phyloP scores from a whole-genome alignment of 495 filamentous ascomycete species.

The Hypoxylon fragiforme region DNA sequence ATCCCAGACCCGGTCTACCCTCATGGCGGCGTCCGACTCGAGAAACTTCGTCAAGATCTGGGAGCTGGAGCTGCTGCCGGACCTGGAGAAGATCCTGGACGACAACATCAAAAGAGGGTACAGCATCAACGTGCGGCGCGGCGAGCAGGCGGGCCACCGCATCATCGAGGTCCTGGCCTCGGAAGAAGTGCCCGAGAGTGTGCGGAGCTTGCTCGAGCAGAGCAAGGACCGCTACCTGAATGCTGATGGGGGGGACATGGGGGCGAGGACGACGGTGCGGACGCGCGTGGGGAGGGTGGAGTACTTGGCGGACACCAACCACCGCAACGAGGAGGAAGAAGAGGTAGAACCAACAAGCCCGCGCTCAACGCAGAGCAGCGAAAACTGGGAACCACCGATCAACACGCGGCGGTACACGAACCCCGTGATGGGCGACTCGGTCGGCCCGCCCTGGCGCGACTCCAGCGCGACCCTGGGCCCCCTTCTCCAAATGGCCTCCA shows the following conservation, averaged over 20 bases:
- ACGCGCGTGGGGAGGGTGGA: background rate
- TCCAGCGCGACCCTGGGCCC: constrained; percentile 10
- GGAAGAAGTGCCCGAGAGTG: background rate
- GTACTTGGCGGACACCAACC: background rate
- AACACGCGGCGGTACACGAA: constrained; percentile 9
- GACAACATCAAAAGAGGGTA: background rate
- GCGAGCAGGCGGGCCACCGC: background rate
- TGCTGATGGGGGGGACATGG: background rate
- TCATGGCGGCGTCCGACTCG: constrained; percentile 2
- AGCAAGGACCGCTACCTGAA: background rate
- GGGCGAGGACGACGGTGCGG: background rate
- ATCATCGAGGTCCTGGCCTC: constrained; percentile 8
- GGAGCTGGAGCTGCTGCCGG: background rate
- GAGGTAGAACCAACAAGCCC: background rate
- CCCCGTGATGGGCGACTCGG: constrained; percentile 12
- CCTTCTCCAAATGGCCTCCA: constrained; percentile 1
- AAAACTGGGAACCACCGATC: background rate
- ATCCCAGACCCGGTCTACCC: background rate
- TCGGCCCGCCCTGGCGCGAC: background rate
- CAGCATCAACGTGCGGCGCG: constrained; percentile 5
- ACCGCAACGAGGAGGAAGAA: too few species aligned
- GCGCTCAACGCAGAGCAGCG: background rate
- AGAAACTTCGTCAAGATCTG: constrained; percentile 3
- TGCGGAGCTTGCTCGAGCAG: background rate
- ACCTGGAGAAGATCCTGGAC: constrained; percentile 2